Evolutionary conservation across 495 filamentous ascomycete genomes (phyloP), one percentile per base, ranked within the genome.

Genomic region (Collariella sp.): DNA sequence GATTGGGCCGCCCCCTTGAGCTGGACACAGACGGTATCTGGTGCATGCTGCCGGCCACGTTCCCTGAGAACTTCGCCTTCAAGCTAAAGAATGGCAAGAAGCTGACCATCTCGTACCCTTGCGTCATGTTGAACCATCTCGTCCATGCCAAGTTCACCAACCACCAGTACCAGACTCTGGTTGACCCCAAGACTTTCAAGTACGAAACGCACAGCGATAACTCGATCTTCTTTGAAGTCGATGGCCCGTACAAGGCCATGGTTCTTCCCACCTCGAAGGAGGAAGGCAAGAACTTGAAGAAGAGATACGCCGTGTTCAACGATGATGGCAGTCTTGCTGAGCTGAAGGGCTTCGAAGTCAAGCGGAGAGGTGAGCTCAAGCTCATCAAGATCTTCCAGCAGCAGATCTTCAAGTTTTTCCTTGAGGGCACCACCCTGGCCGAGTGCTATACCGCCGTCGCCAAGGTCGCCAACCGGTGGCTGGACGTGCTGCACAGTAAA

Each of bases 21-120:
- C 80, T 99, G n/a, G 93, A 99, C 70, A 99, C 93, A 3, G 93
- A 99, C 64, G 93, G 93, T 82, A 99, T 99, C 64, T 99, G 93
- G 93, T 99, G 93, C 77, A 99, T 99, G 82, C 78, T 99, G 61
- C 93, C 93, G 0, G 93, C 89, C 3, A 91, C 88, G 0, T 99
- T 99, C 63, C 93, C 93, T 0, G 93, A 99, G 62, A 96, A 99
- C 67, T 95, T 96, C 67, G 80, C 84, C 7, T 99, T 99, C 76
- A 90, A 83, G 46, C 69, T 97, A 48, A 90, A 90, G 65, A 93
- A 90, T 62, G 94, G 93, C 52, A 97, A 96, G 77, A 97, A 96
- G 63, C 64, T 96, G 52, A 76, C 87, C 15, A 91, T 99, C 50
- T 97, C 94, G 0, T 99, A 97, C 62, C 93, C 93, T 34, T 99